Conservation (phyloP, 2,329 filamentous ascomycete species). For the Aspergillus sp. region DNA sequence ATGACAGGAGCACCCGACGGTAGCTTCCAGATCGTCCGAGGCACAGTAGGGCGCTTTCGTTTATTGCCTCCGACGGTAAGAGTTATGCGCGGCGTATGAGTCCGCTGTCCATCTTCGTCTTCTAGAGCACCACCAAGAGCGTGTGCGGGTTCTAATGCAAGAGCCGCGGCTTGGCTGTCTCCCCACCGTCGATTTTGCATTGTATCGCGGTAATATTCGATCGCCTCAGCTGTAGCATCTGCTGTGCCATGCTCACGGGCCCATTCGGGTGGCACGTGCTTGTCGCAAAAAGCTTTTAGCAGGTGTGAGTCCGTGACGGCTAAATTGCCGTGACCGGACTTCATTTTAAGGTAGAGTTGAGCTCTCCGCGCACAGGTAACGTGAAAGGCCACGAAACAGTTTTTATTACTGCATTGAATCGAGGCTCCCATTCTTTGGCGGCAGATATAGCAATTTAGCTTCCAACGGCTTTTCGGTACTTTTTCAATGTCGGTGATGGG, state of each 20-base stretch:
- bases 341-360: conserved; percentile 92
- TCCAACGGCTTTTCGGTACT: conserved; percentile 92
- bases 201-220: conserved; percentile 82
- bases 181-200: conserved; percentile 93
- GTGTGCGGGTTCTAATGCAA: conserved; percentile 74
- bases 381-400: conserved; percentile 95
- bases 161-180: conserved; percentile 79
- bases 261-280: conserved; percentile 88
- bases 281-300: conserved; percentile 93
- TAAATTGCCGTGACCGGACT: conserved; percentile 77
- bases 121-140: conserved; percentile 55
- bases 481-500: conserved; percentile 98
- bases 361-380: conserved; percentile 91
- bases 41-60: conserved; percentile 52
- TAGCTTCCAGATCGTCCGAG: conserved; percentile 81
- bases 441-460: conserved; percentile 92
- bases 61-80: conserved; percentile 59
- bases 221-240: conserved; percentile 75
- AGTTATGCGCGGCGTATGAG: conserved; percentile 50
- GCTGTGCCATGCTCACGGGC: conserved; percentile 81
- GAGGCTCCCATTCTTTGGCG: conserved; percentile 97
- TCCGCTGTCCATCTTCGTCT: conserved; percentile 43
- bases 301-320: conserved; percentile 77
- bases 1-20: conserved; percentile 95
- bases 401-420: conserved; percentile 97